These are phyloP conservation scores for Calamus simplicifolius DNA, from an alignment of 176 grass and related monocot genomes.

Conservation along the genomic window DNA sequence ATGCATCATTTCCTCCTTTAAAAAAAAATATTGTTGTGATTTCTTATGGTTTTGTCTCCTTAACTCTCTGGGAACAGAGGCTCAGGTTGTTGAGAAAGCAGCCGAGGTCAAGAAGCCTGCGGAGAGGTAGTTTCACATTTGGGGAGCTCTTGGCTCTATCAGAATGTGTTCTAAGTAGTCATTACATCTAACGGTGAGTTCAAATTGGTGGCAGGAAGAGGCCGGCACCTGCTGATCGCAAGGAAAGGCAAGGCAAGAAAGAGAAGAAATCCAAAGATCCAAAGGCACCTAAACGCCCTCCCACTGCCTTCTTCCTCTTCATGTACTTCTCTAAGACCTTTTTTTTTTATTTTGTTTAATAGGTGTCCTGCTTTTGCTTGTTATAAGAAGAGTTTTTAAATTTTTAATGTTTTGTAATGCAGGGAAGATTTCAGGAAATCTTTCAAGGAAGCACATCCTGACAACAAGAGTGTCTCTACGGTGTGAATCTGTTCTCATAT, in stretches of 20 bases:
- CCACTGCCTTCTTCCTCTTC: slow-evolving; percentile 84
- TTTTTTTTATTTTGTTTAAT: background rate
- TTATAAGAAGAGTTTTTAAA: too few species aligned
- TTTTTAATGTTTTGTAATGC: background rate
- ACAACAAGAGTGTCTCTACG: slow-evolving; percentile 32
- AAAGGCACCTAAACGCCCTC: slow-evolving; percentile 53
- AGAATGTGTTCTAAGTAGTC: background rate
- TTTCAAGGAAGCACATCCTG: slow-evolving; percentile 65
- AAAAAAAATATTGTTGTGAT: background rate
- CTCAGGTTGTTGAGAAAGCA: slow-evolving; percentile 68
- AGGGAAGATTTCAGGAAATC: slow-evolving; percentile 78
- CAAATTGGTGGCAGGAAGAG: slow-evolving; percentile 33
- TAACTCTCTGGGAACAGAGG: slow-evolving; percentile 25
- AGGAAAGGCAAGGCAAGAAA: slow-evolving; percentile 27
- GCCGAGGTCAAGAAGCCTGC: slow-evolving; percentile 34
- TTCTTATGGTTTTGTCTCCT: slow-evolving; percentile 1
- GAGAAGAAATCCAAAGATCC: slow-evolving; percentile 30
- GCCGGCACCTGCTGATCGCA: slow-evolving; percentile 1
- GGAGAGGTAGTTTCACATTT: slow-evolving; percentile 23
- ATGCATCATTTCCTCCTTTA: background rate
- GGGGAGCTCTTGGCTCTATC: background rate
- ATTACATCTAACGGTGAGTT: background rate
- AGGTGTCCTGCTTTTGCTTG: background rate
- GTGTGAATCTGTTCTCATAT: slow-evolving; percentile 9
- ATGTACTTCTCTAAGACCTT: slow-evolving; percentile 24